phyloP scores from a whole-genome alignment of 768 basidiomycete species.

The Podaxis carcinomalis region DNA sequence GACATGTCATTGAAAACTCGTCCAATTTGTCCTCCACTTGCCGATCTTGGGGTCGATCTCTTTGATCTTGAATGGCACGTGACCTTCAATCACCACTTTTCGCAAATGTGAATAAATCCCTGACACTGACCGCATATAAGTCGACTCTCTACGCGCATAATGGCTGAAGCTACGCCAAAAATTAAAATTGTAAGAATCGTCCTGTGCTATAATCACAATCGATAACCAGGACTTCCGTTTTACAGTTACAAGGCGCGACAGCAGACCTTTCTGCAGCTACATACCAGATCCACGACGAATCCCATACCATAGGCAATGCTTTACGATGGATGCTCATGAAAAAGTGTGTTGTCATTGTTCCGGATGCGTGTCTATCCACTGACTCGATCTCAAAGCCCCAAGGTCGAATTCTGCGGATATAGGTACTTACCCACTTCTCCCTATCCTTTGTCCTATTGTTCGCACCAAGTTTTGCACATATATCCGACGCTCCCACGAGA shows the following conservation, averaged over 20 bases:
- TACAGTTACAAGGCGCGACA: slow-evolving; percentile 80
- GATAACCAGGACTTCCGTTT: not conserved
- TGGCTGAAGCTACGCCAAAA: slow-evolving; percentile 37
- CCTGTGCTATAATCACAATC: not conserved
- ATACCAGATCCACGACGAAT: slow-evolving; percentile 89
- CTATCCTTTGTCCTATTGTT: slow-evolving; percentile 2
- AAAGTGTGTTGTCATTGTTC: slow-evolving; percentile 56
- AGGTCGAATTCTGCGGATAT: slow-evolving; percentile 98
- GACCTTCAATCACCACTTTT: not conserved
- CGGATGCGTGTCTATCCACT: slow-evolving; percentile 1
- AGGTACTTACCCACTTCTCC: slow-evolving; percentile 43
- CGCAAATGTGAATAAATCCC: not conserved
- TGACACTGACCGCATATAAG: not conserved
- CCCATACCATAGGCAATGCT: slow-evolving; percentile 94
- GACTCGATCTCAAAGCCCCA: slow-evolving; percentile 54
- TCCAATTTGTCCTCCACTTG: too few species aligned
- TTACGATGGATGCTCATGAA: slow-evolving; percentile 99
- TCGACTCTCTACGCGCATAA: slow-evolving; percentile 14
- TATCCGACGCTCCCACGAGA: not conserved
- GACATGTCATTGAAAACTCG: too few species aligned
- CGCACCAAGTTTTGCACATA: slow-evolving; percentile 5
- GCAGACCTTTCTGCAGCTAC: slow-evolving; percentile 85
- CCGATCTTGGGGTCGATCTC: not conserved
- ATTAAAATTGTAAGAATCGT: slow-evolving; percentile 33
- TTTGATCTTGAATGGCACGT: not conserved